Evolutionary conservation across 2,329 filamentous ascomycete genomes (phyloP).

Genomic region (Penicillium decumbens): DNA sequence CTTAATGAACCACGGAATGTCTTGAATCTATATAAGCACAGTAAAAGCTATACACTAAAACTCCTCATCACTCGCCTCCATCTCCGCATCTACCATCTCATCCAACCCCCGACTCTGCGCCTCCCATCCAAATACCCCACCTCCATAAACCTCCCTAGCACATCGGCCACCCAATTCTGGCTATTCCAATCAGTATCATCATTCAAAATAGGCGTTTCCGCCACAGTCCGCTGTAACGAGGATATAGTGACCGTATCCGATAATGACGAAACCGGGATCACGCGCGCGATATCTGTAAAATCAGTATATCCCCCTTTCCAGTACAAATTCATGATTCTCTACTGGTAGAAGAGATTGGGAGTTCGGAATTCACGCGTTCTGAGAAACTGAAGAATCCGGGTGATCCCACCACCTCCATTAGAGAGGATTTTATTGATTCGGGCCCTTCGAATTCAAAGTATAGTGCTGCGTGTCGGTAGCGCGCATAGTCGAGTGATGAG

Average conservation of each 20-base stretch:
- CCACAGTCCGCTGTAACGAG: not conserved
- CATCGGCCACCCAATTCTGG: slow-evolving; percentile 22
- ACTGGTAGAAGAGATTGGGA: not conserved
- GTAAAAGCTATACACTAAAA: not conserved
- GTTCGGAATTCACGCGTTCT: slow-evolving; percentile 10
- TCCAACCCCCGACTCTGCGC: slow-evolving; percentile 12
- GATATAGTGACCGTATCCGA: not conserved
- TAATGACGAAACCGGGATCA: slow-evolving; percentile 7
- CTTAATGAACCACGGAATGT: not conserved
- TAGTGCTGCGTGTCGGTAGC: slow-evolving; percentile 19
- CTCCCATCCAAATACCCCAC: slow-evolving; percentile 10
- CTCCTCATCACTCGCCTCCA: slow-evolving; percentile 20
- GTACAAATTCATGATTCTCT: not conserved
- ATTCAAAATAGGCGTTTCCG: slow-evolving; percentile 6
- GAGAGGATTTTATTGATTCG: slow-evolving; percentile 6
- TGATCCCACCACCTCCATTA: slow-evolving; percentile 17
- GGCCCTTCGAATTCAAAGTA: slow-evolving; percentile 12
- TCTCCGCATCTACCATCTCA: slow-evolving; percentile 17
- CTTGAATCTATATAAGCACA: not conserved
- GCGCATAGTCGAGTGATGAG: slow-evolving; percentile 20
- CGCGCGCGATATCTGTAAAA: slow-evolving; percentile 7
- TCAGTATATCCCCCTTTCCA: not conserved
- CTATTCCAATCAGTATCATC: slow-evolving; percentile 18
- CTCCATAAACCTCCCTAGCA: slow-evolving; percentile 9
- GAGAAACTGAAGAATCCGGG: slow-evolving; percentile 14